Percentiles rank a stretch among this genome's conserved stretches.
phyloP scores from a whole-genome alignment of 805 yeast species.

The Cyberlindnera meyerae region DNA sequence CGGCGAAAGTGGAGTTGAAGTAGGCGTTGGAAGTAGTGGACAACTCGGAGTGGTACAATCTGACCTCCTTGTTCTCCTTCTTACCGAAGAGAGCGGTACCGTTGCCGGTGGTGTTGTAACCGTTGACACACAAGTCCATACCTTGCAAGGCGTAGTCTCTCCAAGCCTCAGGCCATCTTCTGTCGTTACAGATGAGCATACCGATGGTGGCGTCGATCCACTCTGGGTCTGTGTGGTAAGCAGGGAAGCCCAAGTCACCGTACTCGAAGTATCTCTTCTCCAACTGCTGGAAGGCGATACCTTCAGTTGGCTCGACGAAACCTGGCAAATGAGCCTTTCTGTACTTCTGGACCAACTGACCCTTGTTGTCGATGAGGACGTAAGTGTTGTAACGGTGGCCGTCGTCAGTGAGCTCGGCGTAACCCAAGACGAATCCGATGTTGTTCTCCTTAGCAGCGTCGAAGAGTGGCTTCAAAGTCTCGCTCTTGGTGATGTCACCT shows the following conservation, averaged over 20 bases:
- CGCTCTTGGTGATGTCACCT: conserved; percentile 30
- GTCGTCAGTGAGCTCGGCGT: conserved; percentile 35
- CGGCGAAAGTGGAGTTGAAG: conserved; percentile 31
- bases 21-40: conserved; percentile 32
- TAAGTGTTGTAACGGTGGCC: conserved; percentile 34
- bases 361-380: conserved; percentile 30
- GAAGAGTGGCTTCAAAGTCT: conserved; percentile 28
- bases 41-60: conserved; percentile 32
- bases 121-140: conserved; percentile 34
- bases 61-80: conserved; percentile 28
- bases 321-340: conserved; percentile 37
- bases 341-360: conserved; percentile 29
- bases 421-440: conserved; percentile 33
- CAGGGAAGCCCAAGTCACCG: conserved; percentile 35
- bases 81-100: conserved; percentile 31
- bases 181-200: conserved; percentile 36
- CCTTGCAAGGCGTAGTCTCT: conserved; percentile 36
- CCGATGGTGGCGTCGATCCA: conserved; percentile 35
- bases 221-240: conserved; percentile 30
- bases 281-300: conserved; percentile 31
- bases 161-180: conserved; percentile 42
- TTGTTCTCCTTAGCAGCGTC: conserved; percentile 27
- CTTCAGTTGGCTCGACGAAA: conserved; percentile 31
- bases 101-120: conserved; percentile 34
- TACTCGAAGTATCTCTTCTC: conserved; percentile 36